Evolutionary conservation across 2,329 filamentous ascomycete species (phyloP), one percentile per base, ranked within the genome.

Genomic region (Aureobasidium sp.): DNA sequence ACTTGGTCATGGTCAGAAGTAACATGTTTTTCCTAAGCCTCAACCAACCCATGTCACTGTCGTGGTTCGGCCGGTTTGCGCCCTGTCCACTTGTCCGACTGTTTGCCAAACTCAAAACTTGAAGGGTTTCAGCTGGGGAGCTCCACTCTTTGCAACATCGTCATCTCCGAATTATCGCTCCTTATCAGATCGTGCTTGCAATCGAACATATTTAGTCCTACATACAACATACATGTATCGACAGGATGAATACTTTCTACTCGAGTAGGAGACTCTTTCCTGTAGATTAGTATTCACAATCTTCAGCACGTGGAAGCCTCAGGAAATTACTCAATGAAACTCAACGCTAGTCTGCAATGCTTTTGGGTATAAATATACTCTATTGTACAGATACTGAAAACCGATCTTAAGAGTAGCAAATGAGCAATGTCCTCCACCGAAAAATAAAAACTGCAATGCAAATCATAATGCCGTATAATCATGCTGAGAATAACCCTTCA

Each of bases 281-380:
- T 41, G 15, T 10, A 13, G 12, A 15, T 15, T 37, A 13, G 34
- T 4, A 12, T 37, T 44, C 20, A 44, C 41, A 10, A 15, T 23
- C 20, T 48, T 32, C 15, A 48, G 2, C 46, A 48, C 15, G 10
- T 10, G 5, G 15, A n/a, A n/a, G 6, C 4, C 15, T 51, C 9
- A 20, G 32, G 10, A 34, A 23, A 1, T 13, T 3, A 5, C 12
- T 36, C 7, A 12, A 37, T 12, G n/a, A 37, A 52, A 37, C 32
- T 52, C 48, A 26, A 52, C 48, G 15, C 32, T 52, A 32, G 32
- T 34, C 17, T 41, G 26, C 12, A 26, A 20, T 42, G 37, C 37
- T 55, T 55, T 55, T 53, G 32, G 48, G 26, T 55, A 32, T 52
- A 55, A 55, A 15, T 42, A 37, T 42, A 55, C 34, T 55, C 51